phyloP scores from a whole-genome alignment of 1,284 basidiomycete species.

The Trichosporon faecale region DNA sequence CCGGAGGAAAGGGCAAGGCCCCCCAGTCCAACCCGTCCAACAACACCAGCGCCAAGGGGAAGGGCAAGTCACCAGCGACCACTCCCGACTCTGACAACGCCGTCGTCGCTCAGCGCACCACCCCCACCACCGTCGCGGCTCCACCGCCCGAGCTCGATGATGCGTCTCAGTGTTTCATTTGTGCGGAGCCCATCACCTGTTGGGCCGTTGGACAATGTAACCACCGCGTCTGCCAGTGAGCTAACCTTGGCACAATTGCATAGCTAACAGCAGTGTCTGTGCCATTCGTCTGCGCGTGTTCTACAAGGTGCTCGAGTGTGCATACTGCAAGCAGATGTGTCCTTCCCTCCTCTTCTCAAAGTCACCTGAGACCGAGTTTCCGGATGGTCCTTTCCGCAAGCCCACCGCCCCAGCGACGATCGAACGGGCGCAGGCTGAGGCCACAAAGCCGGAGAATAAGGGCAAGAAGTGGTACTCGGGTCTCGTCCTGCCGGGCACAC shows the following conservation, averaged over 20 bases:
- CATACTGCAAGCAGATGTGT: slow-evolving; percentile 93
- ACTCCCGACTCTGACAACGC: slow-evolving; percentile 9
- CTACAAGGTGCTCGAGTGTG: slow-evolving; percentile 90
- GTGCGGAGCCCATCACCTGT: slow-evolving; percentile 89
- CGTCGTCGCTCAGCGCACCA: slow-evolving; percentile 1
- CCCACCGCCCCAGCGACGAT: slow-evolving; percentile 52
- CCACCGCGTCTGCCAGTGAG: slow-evolving; percentile 59
- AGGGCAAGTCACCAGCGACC: slow-evolving; percentile 15
- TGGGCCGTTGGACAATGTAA: slow-evolving; percentile 86
- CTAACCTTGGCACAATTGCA: not conserved
- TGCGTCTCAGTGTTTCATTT: slow-evolving; percentile 79
- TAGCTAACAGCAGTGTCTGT: slow-evolving; percentile 77
- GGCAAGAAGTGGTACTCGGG: slow-evolving; percentile 44
- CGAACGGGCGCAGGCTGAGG: slow-evolving; percentile 38
- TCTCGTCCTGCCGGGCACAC: slow-evolving; percentile 41
- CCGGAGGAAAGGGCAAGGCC: slow-evolving; percentile 17
- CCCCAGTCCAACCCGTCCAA: slow-evolving; percentile 13
- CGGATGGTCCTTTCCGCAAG: slow-evolving; percentile 59
- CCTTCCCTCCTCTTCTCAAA: slow-evolving; percentile 75
- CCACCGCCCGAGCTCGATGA: slow-evolving; percentile 46
- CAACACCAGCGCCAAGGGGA: slow-evolving; percentile 11
- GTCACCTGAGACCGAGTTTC: slow-evolving; percentile 64
- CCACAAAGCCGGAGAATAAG: slow-evolving; percentile 41
- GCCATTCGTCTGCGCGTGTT: slow-evolving; percentile 83
- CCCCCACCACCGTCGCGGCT: not conserved